Conservation (phyloP, 2,329 filamentous ascomycete genomes). For the Leptosphaerulina australis region DNA sequence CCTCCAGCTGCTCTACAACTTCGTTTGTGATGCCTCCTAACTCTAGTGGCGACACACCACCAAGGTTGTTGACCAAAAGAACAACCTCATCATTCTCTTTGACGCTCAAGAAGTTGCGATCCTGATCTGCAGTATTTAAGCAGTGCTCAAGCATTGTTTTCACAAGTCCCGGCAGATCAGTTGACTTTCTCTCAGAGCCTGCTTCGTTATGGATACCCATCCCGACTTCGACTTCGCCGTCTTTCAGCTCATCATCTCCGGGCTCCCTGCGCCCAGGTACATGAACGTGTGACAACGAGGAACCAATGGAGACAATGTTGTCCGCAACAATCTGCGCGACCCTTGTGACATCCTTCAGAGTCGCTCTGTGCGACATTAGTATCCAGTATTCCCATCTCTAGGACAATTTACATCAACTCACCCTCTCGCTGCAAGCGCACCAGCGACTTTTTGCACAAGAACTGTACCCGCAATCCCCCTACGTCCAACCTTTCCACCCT, state of each 20-base stretch:
- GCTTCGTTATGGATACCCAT: constrained; percentile 79
- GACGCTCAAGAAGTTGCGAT: constrained; percentile 72
- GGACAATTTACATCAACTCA: constrained; percentile 44
- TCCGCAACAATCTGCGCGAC: constrained; percentile 73
- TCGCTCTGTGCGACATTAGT: constrained; percentile 43
- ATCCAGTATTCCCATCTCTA: background rate
- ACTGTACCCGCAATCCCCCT: constrained; percentile 91
- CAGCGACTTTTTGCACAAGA: constrained; percentile 86
- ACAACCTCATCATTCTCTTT: constrained; percentile 67
- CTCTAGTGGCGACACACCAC: constrained; percentile 74
- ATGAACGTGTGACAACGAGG: constrained; percentile 88
- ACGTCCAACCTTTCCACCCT: constrained; percentile 88
- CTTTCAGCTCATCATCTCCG: constrained; percentile 63
- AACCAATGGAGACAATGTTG: constrained; percentile 84
- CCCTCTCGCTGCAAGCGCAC: constrained; percentile 78
- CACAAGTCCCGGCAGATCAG: constrained; percentile 52
- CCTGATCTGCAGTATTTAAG: constrained; percentile 66
- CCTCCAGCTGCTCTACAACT: constrained; percentile 65
- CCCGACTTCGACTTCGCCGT: constrained; percentile 68
- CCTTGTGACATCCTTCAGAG: constrained; percentile 71
- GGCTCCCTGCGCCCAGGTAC: constrained; percentile 76
- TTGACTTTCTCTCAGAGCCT: constrained; percentile 50
- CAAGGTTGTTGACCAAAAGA: constrained; percentile 76
- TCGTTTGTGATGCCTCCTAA: constrained; percentile 74
- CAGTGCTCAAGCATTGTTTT: constrained; percentile 70